Percentiles rank a stretch among this genome's conserved stretches.
Conservation (phyloP, 345 rosid species). For the Gossypium thurberi region DNA sequence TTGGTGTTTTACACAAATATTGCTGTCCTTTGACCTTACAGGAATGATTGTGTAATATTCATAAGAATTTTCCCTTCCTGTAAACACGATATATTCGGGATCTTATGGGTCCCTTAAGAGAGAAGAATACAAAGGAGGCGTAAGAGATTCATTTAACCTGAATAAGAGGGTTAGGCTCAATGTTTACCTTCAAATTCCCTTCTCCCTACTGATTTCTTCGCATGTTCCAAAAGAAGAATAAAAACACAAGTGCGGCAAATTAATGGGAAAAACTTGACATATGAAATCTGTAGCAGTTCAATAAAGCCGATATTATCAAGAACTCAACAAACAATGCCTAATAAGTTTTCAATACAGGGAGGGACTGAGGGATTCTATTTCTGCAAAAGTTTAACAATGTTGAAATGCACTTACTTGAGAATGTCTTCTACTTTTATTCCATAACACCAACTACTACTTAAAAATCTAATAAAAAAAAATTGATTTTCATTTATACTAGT, state of each 20-base stretch:
- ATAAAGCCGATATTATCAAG: not conserved
- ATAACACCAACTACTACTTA: not conserved
- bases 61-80: not conserved
- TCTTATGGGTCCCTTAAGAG: not conserved
- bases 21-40: not conserved
- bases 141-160: not conserved
- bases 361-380: not conserved
- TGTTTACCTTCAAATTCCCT: not conserved
- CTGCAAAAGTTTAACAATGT: not conserved
- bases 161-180: not conserved
- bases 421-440: not conserved
- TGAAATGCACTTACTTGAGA: not conserved
- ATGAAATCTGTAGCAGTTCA: not conserved
- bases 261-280: not conserved
- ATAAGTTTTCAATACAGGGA: not conserved
- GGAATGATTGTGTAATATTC: not conserved
- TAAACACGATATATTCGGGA: not conserved
- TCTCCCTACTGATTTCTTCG: no score
- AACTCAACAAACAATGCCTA: not conserved
- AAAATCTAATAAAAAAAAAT: not conserved
- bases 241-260: not conserved
- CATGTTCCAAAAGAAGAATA: no score
- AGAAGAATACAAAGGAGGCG: not conserved
- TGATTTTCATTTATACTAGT: slow-evolving; percentile 9
- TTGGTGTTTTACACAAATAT: not conserved